phyloP scores from a whole-genome alignment of 2,329 filamentous ascomycete genomes.

The Claviceps fusiformis region DNA sequence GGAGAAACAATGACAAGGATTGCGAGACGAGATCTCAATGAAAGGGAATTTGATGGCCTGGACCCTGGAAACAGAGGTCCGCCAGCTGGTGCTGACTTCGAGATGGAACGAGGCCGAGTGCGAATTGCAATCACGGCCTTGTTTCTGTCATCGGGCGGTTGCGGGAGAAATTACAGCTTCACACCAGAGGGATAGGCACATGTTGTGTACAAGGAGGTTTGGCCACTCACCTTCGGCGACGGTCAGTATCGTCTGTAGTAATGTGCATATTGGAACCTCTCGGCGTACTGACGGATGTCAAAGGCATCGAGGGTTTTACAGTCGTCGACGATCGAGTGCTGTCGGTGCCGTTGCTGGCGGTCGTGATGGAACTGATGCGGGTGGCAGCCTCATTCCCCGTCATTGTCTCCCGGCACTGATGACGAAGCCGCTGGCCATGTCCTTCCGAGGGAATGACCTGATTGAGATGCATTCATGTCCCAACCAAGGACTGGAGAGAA shows the following conservation, averaged over 20 bases:
- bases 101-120: neutral
- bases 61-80: neutral
- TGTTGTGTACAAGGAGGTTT: neutral
- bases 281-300: slow-evolving; percentile 15
- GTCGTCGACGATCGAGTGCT: slow-evolving; percentile 56
- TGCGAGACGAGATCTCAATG: neutral
- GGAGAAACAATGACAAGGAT: neutral
- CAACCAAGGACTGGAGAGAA: slow-evolving; percentile 9
- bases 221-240: slow-evolving; percentile 23
- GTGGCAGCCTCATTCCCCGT: slow-evolving; percentile 49
- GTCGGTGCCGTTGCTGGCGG: slow-evolving; percentile 40
- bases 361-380: slow-evolving; percentile 38
- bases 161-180: neutral
- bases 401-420: slow-evolving; percentile 40
- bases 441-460: slow-evolving; percentile 10
- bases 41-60: neutral
- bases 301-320: slow-evolving; percentile 33
- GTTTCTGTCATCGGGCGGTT: neutral
- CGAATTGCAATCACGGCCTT: neutral
- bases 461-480: slow-evolving; percentile 19
- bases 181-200: neutral
- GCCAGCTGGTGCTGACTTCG: neutral
- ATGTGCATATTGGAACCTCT: slow-evolving; percentile 16
- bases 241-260: slow-evolving; percentile 29
- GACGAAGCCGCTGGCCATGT: slow-evolving; percentile 19